Conservation (phyloP, 768 basidiomycete genomes). For the Coprinellus aureogranulatus region DNA sequence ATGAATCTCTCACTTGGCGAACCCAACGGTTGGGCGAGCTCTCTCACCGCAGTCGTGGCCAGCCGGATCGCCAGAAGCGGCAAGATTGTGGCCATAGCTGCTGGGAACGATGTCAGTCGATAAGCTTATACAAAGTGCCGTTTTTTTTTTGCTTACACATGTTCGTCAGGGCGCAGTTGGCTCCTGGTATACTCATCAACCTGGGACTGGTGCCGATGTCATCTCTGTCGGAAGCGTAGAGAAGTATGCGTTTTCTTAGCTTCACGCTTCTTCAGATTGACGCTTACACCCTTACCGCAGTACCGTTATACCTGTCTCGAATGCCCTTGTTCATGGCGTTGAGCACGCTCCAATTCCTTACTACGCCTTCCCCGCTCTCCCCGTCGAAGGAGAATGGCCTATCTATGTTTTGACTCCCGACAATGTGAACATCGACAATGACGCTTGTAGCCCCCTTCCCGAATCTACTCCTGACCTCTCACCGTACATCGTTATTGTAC, state of each 20-base stretch:
- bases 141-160: neutral
- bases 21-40: constrained; percentile 62
- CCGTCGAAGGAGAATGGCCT: constrained; percentile 43
- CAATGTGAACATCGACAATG: constrained; percentile 49
- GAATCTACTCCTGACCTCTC: constrained; percentile 53
- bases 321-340: constrained; percentile 50
- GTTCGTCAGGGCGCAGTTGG: constrained; percentile 43
- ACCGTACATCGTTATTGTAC: constrained; percentile 51
- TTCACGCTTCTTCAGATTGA: too few species aligned
- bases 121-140: too few species aligned
- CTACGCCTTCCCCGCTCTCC: constrained; percentile 47
- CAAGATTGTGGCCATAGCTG: constrained; percentile 60
- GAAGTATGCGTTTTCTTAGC: constrained; percentile 34
- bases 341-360: constrained; percentile 52
- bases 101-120: constrained; percentile 49
- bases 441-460: constrained; percentile 60
- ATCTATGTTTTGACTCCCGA: constrained; percentile 63
- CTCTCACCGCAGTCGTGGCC: constrained; percentile 51
- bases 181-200: constrained; percentile 56
- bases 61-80: constrained; percentile 56
- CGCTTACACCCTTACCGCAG: too few species aligned
- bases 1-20: constrained; percentile 65
- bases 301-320: constrained; percentile 56
- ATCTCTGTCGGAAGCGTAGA: constrained; percentile 57
- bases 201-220: constrained; percentile 54